phyloP scores from a whole-genome alignment of 2,329 filamentous ascomycete species.

The Aspergillus novofumigatus region DNA sequence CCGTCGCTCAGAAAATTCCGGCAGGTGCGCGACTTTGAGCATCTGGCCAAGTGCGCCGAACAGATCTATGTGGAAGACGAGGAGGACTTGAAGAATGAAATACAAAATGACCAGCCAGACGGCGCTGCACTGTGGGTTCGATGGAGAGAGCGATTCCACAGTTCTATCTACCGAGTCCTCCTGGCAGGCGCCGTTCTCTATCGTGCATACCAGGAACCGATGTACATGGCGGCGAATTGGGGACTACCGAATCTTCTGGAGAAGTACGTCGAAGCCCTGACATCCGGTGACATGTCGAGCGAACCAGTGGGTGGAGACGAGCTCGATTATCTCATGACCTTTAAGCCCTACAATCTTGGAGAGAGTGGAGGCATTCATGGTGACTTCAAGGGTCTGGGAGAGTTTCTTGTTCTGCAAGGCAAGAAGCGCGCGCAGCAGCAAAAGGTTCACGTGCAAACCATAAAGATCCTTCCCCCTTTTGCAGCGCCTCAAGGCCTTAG shows the following conservation, averaged over 20 bases:
- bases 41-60: not conserved
- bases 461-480: not conserved
- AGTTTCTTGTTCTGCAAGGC: not conserved
- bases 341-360: not conserved
- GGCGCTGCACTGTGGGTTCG: not conserved
- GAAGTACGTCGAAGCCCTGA: not conserved
- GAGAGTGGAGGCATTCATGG: not conserved
- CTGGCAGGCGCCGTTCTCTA: not conserved
- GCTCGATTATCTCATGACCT: not conserved
- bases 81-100: not conserved
- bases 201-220: not conserved
- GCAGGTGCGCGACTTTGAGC: not conserved
- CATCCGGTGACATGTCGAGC: not conserved
- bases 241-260: not conserved
- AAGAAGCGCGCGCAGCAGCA: not conserved
- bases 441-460: not conserved
- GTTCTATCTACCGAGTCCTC: not conserved
- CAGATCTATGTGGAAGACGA: not conserved
- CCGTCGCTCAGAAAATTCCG: not conserved
- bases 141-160: not conserved
- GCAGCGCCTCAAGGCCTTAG: not conserved
- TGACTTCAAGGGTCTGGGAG: not conserved
- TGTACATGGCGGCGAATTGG: not conserved
- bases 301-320: not conserved
- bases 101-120: not conserved